Base-by-base conservation (phyloP, 2,329 filamentous ascomycete genomes). In the Ceratocystis diversiconidia region DNA sequence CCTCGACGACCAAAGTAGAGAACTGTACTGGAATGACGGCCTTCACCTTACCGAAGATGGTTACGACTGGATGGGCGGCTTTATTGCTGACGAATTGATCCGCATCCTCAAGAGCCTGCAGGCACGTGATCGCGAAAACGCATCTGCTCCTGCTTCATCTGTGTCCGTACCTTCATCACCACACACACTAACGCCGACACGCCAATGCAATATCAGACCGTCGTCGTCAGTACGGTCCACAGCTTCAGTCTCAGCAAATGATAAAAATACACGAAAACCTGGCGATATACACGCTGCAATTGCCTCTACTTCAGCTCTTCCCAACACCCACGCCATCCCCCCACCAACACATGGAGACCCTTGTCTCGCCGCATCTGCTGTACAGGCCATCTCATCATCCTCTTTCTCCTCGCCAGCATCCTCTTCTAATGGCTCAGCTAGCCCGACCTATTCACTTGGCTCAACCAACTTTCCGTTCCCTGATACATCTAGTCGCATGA, bases 1-100 rank as follows among this genome's bases (percentile, higher is more conserved):
- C 17, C 78, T 86, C 70, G 71, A 76, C 1, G 72, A 77, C 6
- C 71, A 75, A 0, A 77, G 82, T 66, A 76, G 77, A 25, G 68
- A 75, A 1, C 74, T 74, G 66, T 81, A 83, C 70, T 87, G 84
- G 82, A 78, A 84, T 68, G 85, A 88, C 73, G 78, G 78, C 19
- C 69, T 87, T 25, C 85, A 88, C 73, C 76, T 86, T 8, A 81
- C 79, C 0, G 72, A 75, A 0, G 77, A 75, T 5, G 85, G 85
- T 6, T 87, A 88, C 74, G 79, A 85, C 70, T 75, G 82, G 70
- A 82, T 88, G 76, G 85, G 85, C 1, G 75, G 78, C 48, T 76
- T 80, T 66, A 76, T 87, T 62, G 84, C 79, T 60, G 76, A 79
- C 28, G 77, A 74, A 36, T 72, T 87, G 8, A 74, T 82, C 59